Conservation (phyloP, 2,329 filamentous ascomycete genomes). For the Thielaviopsis ethacetica region DNA sequence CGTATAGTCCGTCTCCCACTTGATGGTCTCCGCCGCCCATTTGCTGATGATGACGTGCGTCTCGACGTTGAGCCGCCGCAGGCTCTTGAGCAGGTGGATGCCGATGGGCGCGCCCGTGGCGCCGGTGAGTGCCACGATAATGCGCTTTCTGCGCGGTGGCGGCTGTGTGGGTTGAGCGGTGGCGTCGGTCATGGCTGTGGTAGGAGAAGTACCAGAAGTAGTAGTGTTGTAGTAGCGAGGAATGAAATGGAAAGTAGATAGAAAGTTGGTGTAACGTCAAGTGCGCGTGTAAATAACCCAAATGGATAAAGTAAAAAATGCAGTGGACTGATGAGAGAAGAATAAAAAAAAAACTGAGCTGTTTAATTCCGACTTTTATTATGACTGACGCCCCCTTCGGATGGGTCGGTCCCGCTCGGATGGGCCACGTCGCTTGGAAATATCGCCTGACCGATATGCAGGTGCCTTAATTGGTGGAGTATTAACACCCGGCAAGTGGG, state of each 20-base stretch:
- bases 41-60: constrained; percentile 31
- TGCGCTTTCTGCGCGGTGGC: constrained; percentile 14
- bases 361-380: no score
- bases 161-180: neutral
- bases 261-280: no score
- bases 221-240: no score
- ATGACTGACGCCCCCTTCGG: no score
- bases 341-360: no score
- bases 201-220: no score
- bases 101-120: constrained; percentile 29
- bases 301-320: no score
- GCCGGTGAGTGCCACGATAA: constrained; percentile 33
- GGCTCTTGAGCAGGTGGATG: constrained; percentile 24
- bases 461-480: neutral
- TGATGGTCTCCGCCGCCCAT: constrained; percentile 31
- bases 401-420: no score
- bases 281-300: no score
- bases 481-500: neutral
- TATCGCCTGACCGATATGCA: neutral
- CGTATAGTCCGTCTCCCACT: constrained; percentile 28
- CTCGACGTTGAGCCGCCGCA: constrained; percentile 27
- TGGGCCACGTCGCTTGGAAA: neutral
- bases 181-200: neutral
- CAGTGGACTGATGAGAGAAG: no score
- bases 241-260: no score